Percentiles rank a stretch among this genome's conserved stretches.
Conservation (phyloP, 2,329 filamentous ascomycete species). For the Tolypocladium album region DNA sequence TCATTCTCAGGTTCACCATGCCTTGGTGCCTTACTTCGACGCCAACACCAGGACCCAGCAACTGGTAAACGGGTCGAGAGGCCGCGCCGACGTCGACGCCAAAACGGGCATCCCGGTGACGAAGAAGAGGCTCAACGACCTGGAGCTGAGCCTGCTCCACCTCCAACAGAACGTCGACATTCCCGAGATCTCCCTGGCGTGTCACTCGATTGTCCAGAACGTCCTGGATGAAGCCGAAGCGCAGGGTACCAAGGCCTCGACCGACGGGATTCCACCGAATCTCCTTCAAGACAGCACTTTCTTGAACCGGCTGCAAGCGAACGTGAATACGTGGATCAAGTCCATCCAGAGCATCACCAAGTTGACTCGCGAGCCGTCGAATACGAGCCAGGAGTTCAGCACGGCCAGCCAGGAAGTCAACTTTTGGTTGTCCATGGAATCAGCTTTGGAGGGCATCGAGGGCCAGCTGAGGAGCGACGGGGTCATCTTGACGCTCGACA, state of each 20-base stretch:
- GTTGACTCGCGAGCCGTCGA: slow-evolving; percentile 73
- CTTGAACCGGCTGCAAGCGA: slow-evolving; percentile 85
- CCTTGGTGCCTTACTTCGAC: slow-evolving; percentile 92
- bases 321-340: slow-evolving; percentile 97
- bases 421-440: slow-evolving; percentile 98
- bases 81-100: slow-evolving; percentile 73
- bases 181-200: slow-evolving; percentile 75
- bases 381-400: slow-evolving; percentile 39
- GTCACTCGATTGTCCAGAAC: slow-evolving; percentile 80
- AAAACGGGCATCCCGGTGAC: slow-evolving; percentile 95
- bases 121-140: slow-evolving; percentile 90
- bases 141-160: slow-evolving; percentile 82
- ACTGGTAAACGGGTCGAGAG: slow-evolving; percentile 51
- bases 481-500: slow-evolving; percentile 82
- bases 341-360: slow-evolving; percentile 95
- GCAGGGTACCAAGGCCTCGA: slow-evolving; percentile 56
- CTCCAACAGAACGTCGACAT: slow-evolving; percentile 98
- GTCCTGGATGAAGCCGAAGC: slow-evolving; percentile 69
- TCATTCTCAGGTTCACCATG: slow-evolving; percentile 84
- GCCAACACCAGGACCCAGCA: slow-evolving; percentile 82
- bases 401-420: slow-evolving; percentile 97
- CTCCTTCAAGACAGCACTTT: slow-evolving; percentile 85
- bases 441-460: slow-evolving; percentile 83
- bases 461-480: slow-evolving; percentile 79
- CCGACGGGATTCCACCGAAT: slow-evolving; percentile 65